phyloP scores from a whole-genome alignment of 106 monocot genomes.

The Acanthochlamys bracteata region DNA sequence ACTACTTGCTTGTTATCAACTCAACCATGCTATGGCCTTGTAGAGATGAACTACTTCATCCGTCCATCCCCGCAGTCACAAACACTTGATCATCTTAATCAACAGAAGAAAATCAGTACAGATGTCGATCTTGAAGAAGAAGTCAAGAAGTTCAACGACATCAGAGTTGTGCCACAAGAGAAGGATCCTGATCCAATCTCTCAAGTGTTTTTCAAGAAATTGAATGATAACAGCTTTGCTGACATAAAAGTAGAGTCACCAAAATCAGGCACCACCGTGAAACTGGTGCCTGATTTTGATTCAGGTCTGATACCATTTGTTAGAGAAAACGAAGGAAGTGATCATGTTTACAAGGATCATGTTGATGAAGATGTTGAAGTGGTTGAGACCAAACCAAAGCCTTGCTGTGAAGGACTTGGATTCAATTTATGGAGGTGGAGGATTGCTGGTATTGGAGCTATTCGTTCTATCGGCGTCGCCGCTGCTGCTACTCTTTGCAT shows the following conservation, averaged over 20 bases:
- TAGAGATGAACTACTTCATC: slow-evolving; percentile 38
- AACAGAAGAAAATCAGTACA: slow-evolving; percentile 1
- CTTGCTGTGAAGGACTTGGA: slow-evolving; percentile 20
- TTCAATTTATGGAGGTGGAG: slow-evolving; percentile 35
- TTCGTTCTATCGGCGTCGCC: slow-evolving; percentile 53
- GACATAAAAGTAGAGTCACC: slow-evolving; percentile 25
- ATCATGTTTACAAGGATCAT: neutral
- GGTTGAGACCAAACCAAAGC: slow-evolving; percentile 2
- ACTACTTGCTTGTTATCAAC: slow-evolving; percentile 5
- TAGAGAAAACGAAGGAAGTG: neutral
- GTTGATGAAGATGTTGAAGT: neutral
- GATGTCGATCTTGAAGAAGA: neutral
- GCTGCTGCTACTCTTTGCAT: slow-evolving; percentile 53
- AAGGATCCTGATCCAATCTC: neutral
- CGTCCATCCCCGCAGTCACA: slow-evolving; percentile 9
- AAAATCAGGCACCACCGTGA: slow-evolving; percentile 6
- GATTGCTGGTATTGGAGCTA: slow-evolving; percentile 29
- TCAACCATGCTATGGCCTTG: slow-evolving; percentile 5
- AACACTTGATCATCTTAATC: slow-evolving; percentile 6
- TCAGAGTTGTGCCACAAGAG: slow-evolving; percentile 16
- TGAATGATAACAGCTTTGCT: slow-evolving; percentile 23
- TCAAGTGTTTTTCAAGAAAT: slow-evolving; percentile 22
- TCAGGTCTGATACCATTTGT: neutral
- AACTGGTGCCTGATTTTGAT: neutral
- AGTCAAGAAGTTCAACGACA: slow-evolving; percentile 20